Conservation (phyloP, 129 eudicot genomes). For the Saussurea involucrata region DNA sequence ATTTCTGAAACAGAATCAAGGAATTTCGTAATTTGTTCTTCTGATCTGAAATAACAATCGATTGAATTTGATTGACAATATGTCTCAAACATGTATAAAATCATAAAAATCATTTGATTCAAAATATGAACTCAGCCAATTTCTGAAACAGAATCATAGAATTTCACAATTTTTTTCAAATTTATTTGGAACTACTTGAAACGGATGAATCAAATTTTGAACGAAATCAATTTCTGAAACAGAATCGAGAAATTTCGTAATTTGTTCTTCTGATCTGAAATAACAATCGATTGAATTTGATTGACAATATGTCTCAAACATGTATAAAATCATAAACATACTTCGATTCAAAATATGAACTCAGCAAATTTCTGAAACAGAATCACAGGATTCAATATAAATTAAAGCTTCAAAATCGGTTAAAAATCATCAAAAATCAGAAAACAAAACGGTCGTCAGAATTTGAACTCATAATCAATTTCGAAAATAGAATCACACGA, state of each 20-base stretch:
- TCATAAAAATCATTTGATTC: background rate
- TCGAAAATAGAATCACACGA: background rate
- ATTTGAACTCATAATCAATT: background rate
- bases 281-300: background rate
- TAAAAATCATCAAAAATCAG: background rate
- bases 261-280: background rate
- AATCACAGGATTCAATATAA: background rate
- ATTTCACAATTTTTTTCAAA: background rate
- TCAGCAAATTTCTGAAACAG: background rate
- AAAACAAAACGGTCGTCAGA: background rate
- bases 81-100: background rate
- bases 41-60: background rate
- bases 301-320: background rate
- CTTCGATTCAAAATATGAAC: background rate
- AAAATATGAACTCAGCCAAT: background rate
- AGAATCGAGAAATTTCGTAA: background rate
- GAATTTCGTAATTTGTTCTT: background rate
- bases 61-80: background rate
- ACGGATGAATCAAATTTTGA: background rate
- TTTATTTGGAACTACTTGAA: background rate
- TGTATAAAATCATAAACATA: background rate
- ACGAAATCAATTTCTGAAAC: background rate
- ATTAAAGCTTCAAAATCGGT: background rate
- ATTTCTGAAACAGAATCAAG: background rate
- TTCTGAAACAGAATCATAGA: background rate